Base-by-base conservation (phyloP, 2,329 filamentous ascomycete species). In the Samsoniella hepiali region DNA sequence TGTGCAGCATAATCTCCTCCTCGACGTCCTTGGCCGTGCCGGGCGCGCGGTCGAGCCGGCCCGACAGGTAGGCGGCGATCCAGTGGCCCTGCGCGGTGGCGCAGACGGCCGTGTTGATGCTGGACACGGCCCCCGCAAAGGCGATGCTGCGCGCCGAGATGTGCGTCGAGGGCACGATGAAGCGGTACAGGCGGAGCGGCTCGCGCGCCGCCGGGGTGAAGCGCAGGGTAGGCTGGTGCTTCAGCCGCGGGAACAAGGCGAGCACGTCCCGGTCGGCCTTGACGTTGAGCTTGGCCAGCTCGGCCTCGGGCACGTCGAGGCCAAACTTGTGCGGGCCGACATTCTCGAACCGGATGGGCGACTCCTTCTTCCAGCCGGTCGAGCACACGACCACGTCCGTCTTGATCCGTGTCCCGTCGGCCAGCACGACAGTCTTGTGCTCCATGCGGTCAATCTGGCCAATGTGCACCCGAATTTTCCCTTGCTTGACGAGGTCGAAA, bases 41-140 rank as follows among this genome's bases (percentile, higher is more conserved):
- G 0, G 72, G 67, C 0, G 66, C 64, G 3, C 76, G 68, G 9
- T 76, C 72, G 5, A 88, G 71, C 38, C 77, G 75, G n/a, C 76
- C 77, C 36, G 80, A 76, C 9, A 90, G 74, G 67, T 84, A 89
- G 0, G 86, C 85, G 0, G 81, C 75, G n/a, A 86, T 76, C 83
- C 83, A 85, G 6, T 84, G 75, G 0, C 81, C 82, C 59, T 78
- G 76, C 1, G 75, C 64, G 0, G 72, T 70, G 6, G 75, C 74
- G 40, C 72, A 72, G 36, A 75, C 71, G 1, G 72, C 67, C 1
- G 74, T 77, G 51, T 73, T 73, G 34, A 76, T 71, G 0, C 67
- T 72, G 10, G 68, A 70, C 8, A 72, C 68, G 49, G 76, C 69
- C 0, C 76, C 76, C 1, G 68, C 69, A 22, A 72, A 75, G 10